phyloP scores from a whole-genome alignment of 306 rosid species.

The Vigna reflexopilosa region DNA sequence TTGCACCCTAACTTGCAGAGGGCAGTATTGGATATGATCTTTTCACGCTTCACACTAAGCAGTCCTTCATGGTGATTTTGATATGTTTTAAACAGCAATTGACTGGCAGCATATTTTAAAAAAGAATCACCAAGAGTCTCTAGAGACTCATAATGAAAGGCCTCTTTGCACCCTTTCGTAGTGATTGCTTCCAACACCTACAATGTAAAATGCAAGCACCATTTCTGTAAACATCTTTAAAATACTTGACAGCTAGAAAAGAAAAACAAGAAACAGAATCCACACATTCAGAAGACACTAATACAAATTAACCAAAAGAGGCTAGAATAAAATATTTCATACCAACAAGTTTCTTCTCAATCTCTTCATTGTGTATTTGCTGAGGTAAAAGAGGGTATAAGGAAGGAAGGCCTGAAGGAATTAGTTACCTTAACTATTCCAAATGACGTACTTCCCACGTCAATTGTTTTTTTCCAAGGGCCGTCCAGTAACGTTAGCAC shows the following conservation, averaged over 20 bases:
- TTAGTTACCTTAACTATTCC: no score
- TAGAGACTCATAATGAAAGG: slow-evolving; percentile 77
- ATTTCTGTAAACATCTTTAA: slow-evolving; percentile 14
- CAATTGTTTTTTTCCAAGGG: no score
- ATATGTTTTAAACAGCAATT: slow-evolving; percentile 63
- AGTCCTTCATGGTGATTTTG: slow-evolving; percentile 79
- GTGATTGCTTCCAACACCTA: slow-evolving; percentile 95
- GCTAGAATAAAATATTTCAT: no score
- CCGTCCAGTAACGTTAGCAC: no score
- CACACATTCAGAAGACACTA: no score
- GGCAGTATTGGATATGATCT: slow-evolving; percentile 73
- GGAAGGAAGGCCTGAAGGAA: no score
- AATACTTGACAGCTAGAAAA: not conserved
- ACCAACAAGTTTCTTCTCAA: no score
- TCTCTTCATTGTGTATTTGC: no score
- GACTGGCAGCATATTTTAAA: slow-evolving; percentile 79
- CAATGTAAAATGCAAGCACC: slow-evolving; percentile 33
- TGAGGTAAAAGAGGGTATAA: no score
- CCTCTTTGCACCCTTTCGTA: slow-evolving; percentile 71
- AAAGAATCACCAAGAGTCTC: slow-evolving; percentile 97
- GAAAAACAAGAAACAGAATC: no score
- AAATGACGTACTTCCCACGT: no score
- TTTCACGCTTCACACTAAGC: slow-evolving; percentile 67
- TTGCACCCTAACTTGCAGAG: slow-evolving; percentile 69
- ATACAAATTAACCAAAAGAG: no score